Evolutionary conservation across 2,329 filamentous ascomycete species (phyloP), one percentile per base, ranked within the genome.

Genomic region (Aspergillus sp.): DNA sequence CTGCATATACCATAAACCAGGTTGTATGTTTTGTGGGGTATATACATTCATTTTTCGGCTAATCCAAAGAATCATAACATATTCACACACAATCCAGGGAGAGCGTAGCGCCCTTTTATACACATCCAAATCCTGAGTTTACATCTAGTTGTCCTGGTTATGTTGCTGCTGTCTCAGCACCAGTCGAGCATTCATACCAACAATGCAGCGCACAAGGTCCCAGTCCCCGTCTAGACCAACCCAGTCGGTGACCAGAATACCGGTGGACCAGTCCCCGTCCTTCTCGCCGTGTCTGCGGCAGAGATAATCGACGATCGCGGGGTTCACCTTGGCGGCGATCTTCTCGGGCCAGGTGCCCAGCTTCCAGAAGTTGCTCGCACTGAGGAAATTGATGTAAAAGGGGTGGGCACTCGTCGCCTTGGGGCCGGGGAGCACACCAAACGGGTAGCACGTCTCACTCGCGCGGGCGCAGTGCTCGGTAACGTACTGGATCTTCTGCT

Each of bases 351-450:
- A 99, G 72, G 91, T 96, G 50, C 83, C 85, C 1, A 87, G 79
- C 59, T 90, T 92, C 85, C 93, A 97, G 76, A 97, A 97, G 75
- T 96, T 96, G 70, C 88, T 93, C 1, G 87, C 94, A 60, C 82
- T 90, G 56, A 96, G 72, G 68, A 96, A 97, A 72, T 97, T 99
- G 71, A 97, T 76, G 64, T 88, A 95, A 60, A 96, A 81, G 1
- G 90, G 90, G 14, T 77, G 77, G 24, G 67, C 65, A 70, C 73
- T 35, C 67, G 76, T 47, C 76, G 77, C 43, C 78, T 74, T 42
- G 70, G 76, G 56, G 68, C 59, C 65, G 7, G 59, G 60, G 19
- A 67, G 62, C 9, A 64, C 56, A 24, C 70, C 70, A 45, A 70
- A 68, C 1, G 71, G 73, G 51, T 75, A 74, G 51, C 76, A 74